Conservation (phyloP, 495 filamentous ascomycete genomes). For the Tuber aestivum region DNA sequence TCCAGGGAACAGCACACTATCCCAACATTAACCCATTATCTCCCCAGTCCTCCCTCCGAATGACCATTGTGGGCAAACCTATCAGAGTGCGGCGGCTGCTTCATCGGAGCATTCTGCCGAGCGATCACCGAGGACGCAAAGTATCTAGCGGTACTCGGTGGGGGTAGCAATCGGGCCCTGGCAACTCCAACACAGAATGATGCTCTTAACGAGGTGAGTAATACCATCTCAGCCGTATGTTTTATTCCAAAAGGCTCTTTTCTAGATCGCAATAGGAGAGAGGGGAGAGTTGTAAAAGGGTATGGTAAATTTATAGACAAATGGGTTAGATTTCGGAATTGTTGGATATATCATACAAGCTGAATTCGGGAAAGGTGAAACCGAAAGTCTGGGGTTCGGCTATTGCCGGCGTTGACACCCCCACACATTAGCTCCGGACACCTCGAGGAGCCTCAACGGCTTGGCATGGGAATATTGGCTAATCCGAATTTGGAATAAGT, state of each 20-base stretch:
- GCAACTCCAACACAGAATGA: background rate
- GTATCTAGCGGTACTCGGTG: background rate
- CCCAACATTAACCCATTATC: conserved; percentile 43
- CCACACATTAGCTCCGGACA: background rate
- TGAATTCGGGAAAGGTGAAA: background rate
- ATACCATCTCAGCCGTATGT: background rate
- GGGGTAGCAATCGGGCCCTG: background rate
- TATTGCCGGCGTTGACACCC: conserved; percentile 17
- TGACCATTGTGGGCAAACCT: conserved; percentile 15
- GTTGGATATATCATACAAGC: conserved; percentile 4
- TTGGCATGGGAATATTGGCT: background rate
- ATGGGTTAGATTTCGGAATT: background rate
- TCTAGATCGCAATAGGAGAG: conserved; percentile 11
- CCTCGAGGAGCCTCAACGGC: background rate
- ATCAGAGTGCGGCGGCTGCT: conserved; percentile 34
- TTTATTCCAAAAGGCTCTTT: conserved; percentile 2
- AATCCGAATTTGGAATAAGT: background rate
- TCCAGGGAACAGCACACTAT: conserved; percentile 82
- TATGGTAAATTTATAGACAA: background rate
- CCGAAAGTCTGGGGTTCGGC: conserved; percentile 20
- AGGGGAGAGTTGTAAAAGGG: background rate
- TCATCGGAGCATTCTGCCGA: conserved; percentile 22
- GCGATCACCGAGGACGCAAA: conserved; percentile 22
- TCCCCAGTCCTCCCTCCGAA: background rate
- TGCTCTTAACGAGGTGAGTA: background rate